These are phyloP conservation scores for Aspergillus panamensis DNA, from an alignment of 495 filamentous ascomycete genomes.

Conservation along the genomic window DNA sequence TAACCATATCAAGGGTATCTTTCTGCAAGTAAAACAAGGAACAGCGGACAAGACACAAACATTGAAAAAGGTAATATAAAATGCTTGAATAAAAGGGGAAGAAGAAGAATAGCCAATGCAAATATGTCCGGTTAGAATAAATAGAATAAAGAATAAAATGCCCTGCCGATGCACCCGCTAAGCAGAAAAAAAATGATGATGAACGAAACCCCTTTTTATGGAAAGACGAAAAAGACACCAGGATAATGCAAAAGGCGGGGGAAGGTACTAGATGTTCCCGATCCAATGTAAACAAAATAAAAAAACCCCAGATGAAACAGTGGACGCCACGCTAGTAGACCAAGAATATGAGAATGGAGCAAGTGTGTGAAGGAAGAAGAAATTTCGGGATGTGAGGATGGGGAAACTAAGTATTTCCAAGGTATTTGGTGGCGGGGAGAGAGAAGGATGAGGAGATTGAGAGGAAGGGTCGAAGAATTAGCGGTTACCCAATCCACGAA, in stretches of 20 bases:
- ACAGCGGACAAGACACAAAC: constrained; percentile 2
- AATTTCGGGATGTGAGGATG: not conserved
- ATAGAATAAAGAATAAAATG: constrained; percentile 12
- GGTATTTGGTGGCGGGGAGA: not conserved
- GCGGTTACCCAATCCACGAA: constrained; percentile 35
- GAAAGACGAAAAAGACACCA: constrained; percentile 5
- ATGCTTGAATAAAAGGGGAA: constrained; percentile 19
- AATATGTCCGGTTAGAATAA: constrained; percentile 1
- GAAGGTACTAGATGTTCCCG: not conserved
- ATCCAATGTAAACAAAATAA: not conserved
- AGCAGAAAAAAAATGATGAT: constrained; percentile 14
- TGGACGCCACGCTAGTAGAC: constrained; percentile 22
- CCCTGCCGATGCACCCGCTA: constrained; percentile 32
- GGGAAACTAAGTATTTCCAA: not conserved
- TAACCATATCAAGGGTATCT: constrained; percentile 49
- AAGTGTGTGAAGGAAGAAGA: not conserved
- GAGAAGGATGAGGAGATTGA: not conserved
- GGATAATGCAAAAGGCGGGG: constrained; percentile 5
- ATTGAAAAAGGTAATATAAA: not conserved
- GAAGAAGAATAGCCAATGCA: constrained; percentile 9
- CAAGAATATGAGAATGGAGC: constrained; percentile 1
- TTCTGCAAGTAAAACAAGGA: constrained; percentile 15
- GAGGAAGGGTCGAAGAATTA: constrained; percentile 4
- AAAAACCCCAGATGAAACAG: constrained; percentile 3
- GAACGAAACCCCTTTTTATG: not conserved